These are phyloP conservation scores for Alternaria triticimaculans DNA, from an alignment of 2,329 filamentous ascomycete species.

Conservation along the genomic window DNA sequence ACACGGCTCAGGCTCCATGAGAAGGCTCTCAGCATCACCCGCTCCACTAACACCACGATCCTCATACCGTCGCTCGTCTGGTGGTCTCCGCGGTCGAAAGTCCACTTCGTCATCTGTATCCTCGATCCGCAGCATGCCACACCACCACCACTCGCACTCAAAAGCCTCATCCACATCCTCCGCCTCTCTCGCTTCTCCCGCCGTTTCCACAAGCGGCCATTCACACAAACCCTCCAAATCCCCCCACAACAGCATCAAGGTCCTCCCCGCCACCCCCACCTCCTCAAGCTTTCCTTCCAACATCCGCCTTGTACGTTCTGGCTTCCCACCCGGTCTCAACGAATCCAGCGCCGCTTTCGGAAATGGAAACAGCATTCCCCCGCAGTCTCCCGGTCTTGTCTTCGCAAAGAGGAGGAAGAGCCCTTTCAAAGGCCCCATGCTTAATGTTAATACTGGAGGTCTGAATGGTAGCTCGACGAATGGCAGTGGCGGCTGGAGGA, in stretches of 20 bases:
- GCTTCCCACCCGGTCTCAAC: constrained; percentile 47
- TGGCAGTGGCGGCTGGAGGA: constrained; percentile 2
- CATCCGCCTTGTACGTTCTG: constrained; percentile 75
- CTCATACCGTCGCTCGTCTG: constrained; percentile 81
- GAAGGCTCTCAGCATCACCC: constrained; percentile 80
- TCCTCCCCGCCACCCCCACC: constrained; percentile 90
- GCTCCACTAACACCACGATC: constrained; percentile 87
- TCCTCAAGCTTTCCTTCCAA: constrained; percentile 77
- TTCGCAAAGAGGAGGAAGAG: constrained; percentile 84
- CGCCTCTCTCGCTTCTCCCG: constrained; percentile 64
- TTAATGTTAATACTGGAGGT: constrained; percentile 52
- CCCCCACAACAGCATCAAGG: constrained; percentile 87
- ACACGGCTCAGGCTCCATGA: constrained; percentile 47
- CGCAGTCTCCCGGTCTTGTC: constrained; percentile 62
- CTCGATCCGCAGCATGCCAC: constrained; percentile 80
- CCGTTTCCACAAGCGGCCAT: constrained; percentile 60
- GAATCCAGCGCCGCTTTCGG: constrained; percentile 54
- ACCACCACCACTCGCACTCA: constrained; percentile 84
- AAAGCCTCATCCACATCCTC: constrained; percentile 94
- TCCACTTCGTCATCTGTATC: constrained; percentile 96
- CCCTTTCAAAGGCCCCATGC: constrained; percentile 81
- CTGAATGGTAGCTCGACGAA: background rate
- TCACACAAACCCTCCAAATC: constrained; percentile 71
- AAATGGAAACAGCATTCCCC: constrained; percentile 61
- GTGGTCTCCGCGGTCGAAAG: constrained; percentile 85